A percentile compares a stretch with the other conserved stretches of the same genome.
Evolutionary conservation across 306 rosid species (phyloP).

Genomic region (apple (Malus domestica)): DNA sequence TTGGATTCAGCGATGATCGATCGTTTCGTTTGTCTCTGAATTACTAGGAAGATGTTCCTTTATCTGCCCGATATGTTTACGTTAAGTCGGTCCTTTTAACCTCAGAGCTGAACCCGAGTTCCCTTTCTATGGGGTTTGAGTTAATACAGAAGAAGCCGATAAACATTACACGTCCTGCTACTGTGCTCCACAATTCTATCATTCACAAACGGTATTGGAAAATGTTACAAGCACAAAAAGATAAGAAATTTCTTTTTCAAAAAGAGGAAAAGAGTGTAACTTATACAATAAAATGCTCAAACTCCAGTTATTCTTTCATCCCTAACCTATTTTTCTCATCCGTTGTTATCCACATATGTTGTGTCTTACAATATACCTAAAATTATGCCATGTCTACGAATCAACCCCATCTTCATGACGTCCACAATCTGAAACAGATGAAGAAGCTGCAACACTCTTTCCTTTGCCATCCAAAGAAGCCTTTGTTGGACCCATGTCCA

Average conservation of each 20-base stretch:
- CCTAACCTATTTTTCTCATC: neutral
- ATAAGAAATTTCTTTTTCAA: neutral
- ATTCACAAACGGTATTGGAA: neutral
- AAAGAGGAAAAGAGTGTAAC: neutral
- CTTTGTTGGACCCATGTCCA: constrained; percentile 8
- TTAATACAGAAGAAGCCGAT: no score
- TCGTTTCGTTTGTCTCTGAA: neutral
- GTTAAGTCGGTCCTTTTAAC: no score
- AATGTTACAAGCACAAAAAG: neutral
- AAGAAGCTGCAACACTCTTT: constrained; percentile 31
- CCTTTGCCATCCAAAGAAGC: constrained; percentile 45
- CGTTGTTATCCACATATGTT: constrained; percentile 10
- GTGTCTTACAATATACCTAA: neutral
- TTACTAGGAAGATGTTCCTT: neutral
- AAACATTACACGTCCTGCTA: no score
- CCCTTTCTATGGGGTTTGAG: no score
- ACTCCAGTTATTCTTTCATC: neutral
- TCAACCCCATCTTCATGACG: constrained; percentile 1
- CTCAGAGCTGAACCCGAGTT: no score
- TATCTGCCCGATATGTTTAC: neutral
- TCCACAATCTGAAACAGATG: constrained; percentile 16
- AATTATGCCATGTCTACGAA: neutral
- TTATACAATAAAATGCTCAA: neutral
- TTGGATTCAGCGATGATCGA: no score
- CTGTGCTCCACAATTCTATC: neutral